Percentiles rank a stretch among this genome's conserved stretches.
Conservation (phyloP, 805 yeast genomes). For the Ogataea philodendri region DNA sequence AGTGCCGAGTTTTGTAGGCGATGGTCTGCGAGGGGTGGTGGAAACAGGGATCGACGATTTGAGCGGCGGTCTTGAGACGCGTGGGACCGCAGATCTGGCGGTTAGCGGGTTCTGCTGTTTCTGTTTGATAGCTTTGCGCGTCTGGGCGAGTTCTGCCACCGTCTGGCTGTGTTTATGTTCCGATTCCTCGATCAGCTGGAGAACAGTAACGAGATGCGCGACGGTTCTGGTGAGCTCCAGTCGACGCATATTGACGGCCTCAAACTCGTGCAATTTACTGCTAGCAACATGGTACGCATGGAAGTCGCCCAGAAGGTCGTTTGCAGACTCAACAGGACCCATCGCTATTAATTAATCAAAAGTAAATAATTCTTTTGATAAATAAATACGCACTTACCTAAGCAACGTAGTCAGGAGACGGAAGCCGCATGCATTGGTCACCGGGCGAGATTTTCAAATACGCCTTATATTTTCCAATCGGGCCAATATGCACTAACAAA, state of each 20-base stretch:
- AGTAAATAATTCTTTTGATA: too few relatives aligned
- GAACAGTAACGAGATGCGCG: slow-evolving; percentile 13
- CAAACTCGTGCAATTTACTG: slow-evolving; percentile 3
- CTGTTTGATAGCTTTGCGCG: slow-evolving; percentile 6
- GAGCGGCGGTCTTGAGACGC: background rate
- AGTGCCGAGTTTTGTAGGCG: slow-evolving; percentile 2
- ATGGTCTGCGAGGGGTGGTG: slow-evolving; percentile 3
- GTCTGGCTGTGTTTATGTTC: slow-evolving; percentile 12
- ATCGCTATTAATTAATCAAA: background rate
- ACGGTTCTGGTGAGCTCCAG: slow-evolving; percentile 12
- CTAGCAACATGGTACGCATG: slow-evolving; percentile 9
- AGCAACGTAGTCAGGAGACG: too few relatives aligned
- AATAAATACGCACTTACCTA: too few relatives aligned
- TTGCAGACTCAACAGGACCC: background rate
- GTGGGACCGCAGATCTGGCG: background rate
- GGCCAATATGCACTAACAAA: too few relatives aligned
- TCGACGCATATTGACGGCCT: slow-evolving; percentile 7
- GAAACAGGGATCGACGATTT: background rate
- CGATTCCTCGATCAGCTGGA: slow-evolving; percentile 9
- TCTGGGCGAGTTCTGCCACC: slow-evolving; percentile 7
- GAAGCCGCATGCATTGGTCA: too few relatives aligned
- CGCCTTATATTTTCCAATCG: too few relatives aligned
- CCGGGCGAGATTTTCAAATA: too few relatives aligned
- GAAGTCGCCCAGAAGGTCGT: slow-evolving; percentile 5
- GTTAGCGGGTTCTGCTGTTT: background rate